Evolutionary conservation across 768 basidiomycete genomes (phyloP).

Genomic region (Rhodotorula babjevae): DNA sequence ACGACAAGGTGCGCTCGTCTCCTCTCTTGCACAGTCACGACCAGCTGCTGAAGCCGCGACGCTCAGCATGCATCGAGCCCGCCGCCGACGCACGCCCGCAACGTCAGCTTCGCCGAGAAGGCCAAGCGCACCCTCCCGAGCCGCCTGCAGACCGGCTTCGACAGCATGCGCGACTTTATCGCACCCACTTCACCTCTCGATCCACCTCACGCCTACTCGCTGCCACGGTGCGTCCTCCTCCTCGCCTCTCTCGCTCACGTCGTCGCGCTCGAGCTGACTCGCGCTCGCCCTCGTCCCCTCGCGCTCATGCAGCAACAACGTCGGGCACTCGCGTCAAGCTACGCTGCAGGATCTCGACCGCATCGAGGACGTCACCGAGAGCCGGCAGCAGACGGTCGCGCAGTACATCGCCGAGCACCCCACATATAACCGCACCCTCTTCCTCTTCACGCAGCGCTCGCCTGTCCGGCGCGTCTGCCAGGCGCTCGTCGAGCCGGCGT

Average conservation of each 20-base stretch:
- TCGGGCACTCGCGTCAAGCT: slow-evolving; percentile 9
- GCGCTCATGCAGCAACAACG: neutral
- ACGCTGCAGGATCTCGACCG: slow-evolving; percentile 12
- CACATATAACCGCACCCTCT: slow-evolving; percentile 81
- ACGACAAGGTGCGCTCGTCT: slow-evolving; percentile 7
- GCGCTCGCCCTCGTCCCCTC: too few species aligned
- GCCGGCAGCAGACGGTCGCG: slow-evolving; percentile 46
- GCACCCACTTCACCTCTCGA: slow-evolving; percentile 2
- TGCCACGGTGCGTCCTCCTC: neutral
- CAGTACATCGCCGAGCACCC: slow-evolving; percentile 87
- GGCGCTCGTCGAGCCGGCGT: slow-evolving; percentile 71
- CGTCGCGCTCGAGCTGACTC: neutral
- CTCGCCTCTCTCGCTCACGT: neutral
- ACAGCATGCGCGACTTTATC: neutral
- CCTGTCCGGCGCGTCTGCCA: slow-evolving; percentile 70
- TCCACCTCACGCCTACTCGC: neutral
- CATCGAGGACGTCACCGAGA: neutral
- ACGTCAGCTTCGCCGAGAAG: neutral
- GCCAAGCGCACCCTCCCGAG: neutral
- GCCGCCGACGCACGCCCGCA: neutral
- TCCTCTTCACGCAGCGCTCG: slow-evolving; percentile 79
- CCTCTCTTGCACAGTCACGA: neutral
- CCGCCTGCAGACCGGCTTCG: slow-evolving; percentile 12
- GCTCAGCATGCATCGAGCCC: neutral
- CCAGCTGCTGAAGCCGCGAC: too few species aligned